Evolutionary conservation across 805 yeast genomes (phyloP), one percentile per base, ranked within the genome.

Genomic region (Candida oleophila): DNA sequence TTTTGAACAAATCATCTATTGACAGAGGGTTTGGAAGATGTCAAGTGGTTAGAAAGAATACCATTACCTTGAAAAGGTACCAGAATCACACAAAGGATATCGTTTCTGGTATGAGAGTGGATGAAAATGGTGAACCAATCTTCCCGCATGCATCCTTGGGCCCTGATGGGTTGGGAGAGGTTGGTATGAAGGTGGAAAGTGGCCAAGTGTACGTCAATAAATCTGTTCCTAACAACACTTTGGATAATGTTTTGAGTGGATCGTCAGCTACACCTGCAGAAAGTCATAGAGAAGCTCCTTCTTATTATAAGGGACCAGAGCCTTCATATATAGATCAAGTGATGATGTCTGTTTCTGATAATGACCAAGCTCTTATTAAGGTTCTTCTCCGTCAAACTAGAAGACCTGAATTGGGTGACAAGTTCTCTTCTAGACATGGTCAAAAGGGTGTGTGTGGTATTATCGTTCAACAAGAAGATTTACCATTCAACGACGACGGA

Each of bases 391-490:
- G 99, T 64, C 99, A 94, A 64, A 90, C 97, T 3, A 83, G 99
- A 74, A 82, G 98, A 64, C 99, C 99, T 0, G 99, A 94, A 69
- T 73, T 94, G 43, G 99, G 99, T 54, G 99, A 94, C 62, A 94
- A 94, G 67, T 94, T 94, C 61, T 90, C 97, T 2, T 89, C 97
- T 0, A 82, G 99, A 68, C 98, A 92, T 71, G 99, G 99, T 35
- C 99, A 92, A 66, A 92, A 92, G 75, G 99, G 99, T 81, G 98
- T 94, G 25, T 92, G 98, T 74, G 98, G 99, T 70, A 89, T 94
- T 55, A 94, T 92, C 65, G 97, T 92, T 3, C 90, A 89, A 56
- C 98, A 92, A 64, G 98, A 92, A 57, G 99, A 92, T 61, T 77
- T 92, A 77, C 99, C 99, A 12, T 92, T 92, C 69, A 89, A 84